Evolutionary conservation across 495 filamentous ascomycete species (phyloP).

Genomic region (Penicillium waksmanii): DNA sequence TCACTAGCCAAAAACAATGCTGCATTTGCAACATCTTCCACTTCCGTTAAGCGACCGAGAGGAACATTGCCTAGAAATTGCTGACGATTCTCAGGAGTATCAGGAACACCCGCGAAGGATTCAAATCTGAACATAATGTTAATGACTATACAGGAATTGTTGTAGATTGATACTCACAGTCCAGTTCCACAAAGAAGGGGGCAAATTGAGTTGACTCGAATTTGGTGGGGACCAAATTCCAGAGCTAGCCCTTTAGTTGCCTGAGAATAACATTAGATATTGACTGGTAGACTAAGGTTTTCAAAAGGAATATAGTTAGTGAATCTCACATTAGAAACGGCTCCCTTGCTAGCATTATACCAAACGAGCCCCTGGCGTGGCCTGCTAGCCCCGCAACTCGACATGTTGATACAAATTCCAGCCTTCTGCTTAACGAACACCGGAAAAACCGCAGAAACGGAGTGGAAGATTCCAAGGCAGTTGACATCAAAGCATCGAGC

Average conservation of each 20-base stretch:
- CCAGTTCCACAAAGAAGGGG: background rate
- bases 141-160: background rate
- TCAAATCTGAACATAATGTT: background rate
- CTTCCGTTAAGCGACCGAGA: background rate
- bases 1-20: slow-evolving; percentile 1
- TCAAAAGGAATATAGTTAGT: background rate
- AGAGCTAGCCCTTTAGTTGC: background rate
- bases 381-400: background rate
- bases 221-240: background rate
- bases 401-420: background rate
- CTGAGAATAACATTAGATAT: background rate
- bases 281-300: background rate
- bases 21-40: background rate
- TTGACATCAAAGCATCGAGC: background rate
- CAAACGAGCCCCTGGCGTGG: background rate
- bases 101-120: background rate
- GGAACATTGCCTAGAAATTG: background rate
- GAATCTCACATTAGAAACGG: background rate
- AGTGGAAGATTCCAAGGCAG: background rate
- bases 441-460: background rate
- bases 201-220: background rate
- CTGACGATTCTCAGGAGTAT: background rate
- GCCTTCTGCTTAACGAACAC: background rate
- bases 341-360: background rate
- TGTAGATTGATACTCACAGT: background rate